A percentile compares a stretch with the other conserved stretches of the same genome.
These are phyloP conservation scores for Neurospora discreta DNA, from an alignment of 495 filamentous ascomycete species.

Conservation along the genomic window DNA sequence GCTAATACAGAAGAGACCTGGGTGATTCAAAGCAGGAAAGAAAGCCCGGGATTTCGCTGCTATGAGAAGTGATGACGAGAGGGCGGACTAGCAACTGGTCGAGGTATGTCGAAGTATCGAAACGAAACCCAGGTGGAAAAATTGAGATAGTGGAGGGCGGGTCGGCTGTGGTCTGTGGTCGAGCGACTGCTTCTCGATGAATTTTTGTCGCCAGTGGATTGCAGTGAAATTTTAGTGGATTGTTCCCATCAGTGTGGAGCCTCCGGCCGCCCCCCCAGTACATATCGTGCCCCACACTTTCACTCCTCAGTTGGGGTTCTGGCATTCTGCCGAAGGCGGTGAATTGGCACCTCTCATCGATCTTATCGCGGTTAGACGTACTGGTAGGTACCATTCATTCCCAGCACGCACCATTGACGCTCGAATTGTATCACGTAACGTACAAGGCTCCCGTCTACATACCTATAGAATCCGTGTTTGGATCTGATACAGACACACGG, in stretches of 20 bases:
- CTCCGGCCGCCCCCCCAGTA: no score
- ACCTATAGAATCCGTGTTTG: background rate
- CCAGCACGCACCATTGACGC: background rate
- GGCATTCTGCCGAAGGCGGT: conserved; percentile 23
- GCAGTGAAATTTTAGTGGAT: conserved; percentile 15
- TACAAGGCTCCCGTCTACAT: background rate
- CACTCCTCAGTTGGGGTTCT: background rate
- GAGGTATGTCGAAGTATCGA: conserved; percentile 7
- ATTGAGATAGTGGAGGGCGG: conserved; percentile 11
- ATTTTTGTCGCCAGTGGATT: conserved; percentile 20
- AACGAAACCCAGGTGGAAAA: conserved; percentile 6
- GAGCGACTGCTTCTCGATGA: conserved; percentile 11
- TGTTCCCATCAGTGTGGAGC: conserved; percentile 15
- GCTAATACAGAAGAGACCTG: background rate
- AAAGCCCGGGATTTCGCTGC: background rate
- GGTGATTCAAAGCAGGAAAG: background rate
- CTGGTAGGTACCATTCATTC: no score
- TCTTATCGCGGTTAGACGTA: background rate
- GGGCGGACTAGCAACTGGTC: background rate
- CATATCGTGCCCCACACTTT: conserved; percentile 7
- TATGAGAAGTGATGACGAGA: background rate
- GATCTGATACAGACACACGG: background rate
- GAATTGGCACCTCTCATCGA: background rate
- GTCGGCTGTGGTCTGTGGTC: background rate
- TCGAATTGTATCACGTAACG: background rate